Evolutionary conservation across 2,329 filamentous ascomycete species (phyloP), one percentile per base, ranked within the genome.

Genomic region (Pestalotiopsis sp.): DNA sequence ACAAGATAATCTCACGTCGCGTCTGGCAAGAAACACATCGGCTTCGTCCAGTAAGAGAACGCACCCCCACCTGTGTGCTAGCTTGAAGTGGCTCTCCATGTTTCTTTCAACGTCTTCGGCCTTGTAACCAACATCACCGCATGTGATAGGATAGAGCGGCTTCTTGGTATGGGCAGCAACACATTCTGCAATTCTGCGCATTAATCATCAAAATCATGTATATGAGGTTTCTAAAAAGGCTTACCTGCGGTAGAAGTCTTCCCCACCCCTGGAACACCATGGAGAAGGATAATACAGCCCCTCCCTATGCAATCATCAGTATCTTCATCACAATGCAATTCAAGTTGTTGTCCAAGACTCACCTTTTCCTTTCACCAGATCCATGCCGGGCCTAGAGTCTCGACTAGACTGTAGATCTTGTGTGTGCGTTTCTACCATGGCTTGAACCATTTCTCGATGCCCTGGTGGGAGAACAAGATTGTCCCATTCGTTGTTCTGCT

Each of bases 11-110:
- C 71, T 25, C 17, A 66, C 63, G 7, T 49, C 41, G 2, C 83
- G 79, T 58, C 77, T 72, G 67, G 83, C 80, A 62, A 78, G 72
- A 62, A 75, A 78, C 6, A 77, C 70, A 62, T 78, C 77, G n/a
- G 74, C 75, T 67, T 79, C 76, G 64, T 79, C 76, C 49, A 77
- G 70, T 12, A 79, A 73, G 3, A 80, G 72, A 36, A 80, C 76
- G 2, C 77, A 77, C 17, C 76, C 77, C 64, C 64, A 66, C 57
- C 25, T 57, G 14, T 66, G 41, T 17, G 64, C 64, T 13, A 66
- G 14, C 2, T n/a, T n/a, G 49, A 66, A 66, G 49, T 57, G 23
- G 11, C n/a, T 36, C 12, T 58, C 25, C 45, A 66, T 41, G 5
- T 36, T 57, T 39, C n/a, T 14, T n/a, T 66, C 64, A 3, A 66